These are phyloP conservation scores for Aspergillus versicolor DNA, from an alignment of 2,329 filamentous ascomycete species.

Conservation along the genomic window DNA sequence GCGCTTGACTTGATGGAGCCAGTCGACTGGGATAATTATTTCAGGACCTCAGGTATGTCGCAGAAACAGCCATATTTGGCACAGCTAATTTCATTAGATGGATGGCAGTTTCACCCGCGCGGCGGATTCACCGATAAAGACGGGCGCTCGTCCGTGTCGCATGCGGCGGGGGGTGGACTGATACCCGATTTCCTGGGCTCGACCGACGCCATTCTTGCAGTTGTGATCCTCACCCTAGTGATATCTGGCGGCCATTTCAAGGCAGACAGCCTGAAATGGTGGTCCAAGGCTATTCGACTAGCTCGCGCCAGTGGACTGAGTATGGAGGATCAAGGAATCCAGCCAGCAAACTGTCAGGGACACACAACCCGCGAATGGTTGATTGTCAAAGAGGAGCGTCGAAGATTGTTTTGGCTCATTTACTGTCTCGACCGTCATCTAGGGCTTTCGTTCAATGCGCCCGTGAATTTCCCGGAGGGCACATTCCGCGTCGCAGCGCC, in stretches of 20 bases:
- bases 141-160: conserved; percentile 5
- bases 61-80: not conserved
- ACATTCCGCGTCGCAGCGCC: conserved; percentile 7
- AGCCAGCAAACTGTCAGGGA: not conserved
- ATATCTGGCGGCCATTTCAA: conserved; percentile 10
- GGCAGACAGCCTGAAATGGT: conserved; percentile 7
- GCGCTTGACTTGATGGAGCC: conserved; percentile 8
- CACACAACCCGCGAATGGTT: conserved; percentile 6
- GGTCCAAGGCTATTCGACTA: conserved; percentile 4
- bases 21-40: conserved; percentile 10
- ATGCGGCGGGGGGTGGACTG: conserved; percentile 7
- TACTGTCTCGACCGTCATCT: conserved; percentile 11
- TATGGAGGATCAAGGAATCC: conserved; percentile 8
- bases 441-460: conserved; percentile 6
- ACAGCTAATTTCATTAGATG: not conserved
- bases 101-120: conserved; percentile 10
- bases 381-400: conserved; percentile 8
- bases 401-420: conserved; percentile 8
- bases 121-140: conserved; percentile 5
- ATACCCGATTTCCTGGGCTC: conserved; percentile 9
- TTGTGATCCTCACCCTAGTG: conserved; percentile 3
- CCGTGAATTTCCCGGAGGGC: conserved; percentile 9
- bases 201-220: conserved; percentile 7
- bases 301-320: conserved; percentile 3
- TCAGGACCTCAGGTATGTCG: conserved; percentile 9